Base-by-base conservation (phyloP, 495 filamentous ascomycete genomes). In the Tricharina praecox region DNA sequence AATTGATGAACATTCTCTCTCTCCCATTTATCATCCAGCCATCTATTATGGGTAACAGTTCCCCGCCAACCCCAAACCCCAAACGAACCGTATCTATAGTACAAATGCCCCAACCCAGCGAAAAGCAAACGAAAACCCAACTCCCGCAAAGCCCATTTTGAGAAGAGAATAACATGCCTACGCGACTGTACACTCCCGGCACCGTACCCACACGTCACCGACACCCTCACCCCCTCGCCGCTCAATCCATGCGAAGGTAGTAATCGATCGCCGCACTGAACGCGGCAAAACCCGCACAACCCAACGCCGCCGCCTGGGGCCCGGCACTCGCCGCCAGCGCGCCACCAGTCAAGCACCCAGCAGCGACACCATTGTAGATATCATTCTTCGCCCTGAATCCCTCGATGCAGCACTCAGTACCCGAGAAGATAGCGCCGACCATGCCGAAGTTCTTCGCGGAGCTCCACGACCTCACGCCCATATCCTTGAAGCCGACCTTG, bases 401-500 rank as follows among this genome's bases (percentile, higher is more conserved):
- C 62, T 96, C 92, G 51, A 97, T 87, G 45, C 81, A 84, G 67
- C 90, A 97, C 67, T 97, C 90, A 10, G 87, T 93, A 19, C 90
- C 92, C 13, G 75, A 70, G 66, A 88, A 97, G 7, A 96, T 72
- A 0, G 85, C 81, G 41, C 90, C 90, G 36, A 97, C 79, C 36
- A 81, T 74, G 21, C 82, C 92, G 66, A 97, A 97, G 64, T 93
- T 95, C 68, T 92, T 92, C 15, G 86, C 90, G 4, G 79, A 82
- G 57, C 78, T 81, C 66, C 69, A 90, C 13, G 82, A 82, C 9
- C 87, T 76, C 35, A 70, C 54, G 39, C 87, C 87, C 85, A 96
- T 95, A 63, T 97, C 90, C 55, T 79, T 83, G 69, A 97, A 87
- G 20, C 90, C 90, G 60, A 67, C 62, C 44, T 72, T 74, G 20